Evolutionary conservation across 2,329 filamentous ascomycete genomes (phyloP), one percentile per base, ranked within the genome.

Genomic region (Penicillium paneum): DNA sequence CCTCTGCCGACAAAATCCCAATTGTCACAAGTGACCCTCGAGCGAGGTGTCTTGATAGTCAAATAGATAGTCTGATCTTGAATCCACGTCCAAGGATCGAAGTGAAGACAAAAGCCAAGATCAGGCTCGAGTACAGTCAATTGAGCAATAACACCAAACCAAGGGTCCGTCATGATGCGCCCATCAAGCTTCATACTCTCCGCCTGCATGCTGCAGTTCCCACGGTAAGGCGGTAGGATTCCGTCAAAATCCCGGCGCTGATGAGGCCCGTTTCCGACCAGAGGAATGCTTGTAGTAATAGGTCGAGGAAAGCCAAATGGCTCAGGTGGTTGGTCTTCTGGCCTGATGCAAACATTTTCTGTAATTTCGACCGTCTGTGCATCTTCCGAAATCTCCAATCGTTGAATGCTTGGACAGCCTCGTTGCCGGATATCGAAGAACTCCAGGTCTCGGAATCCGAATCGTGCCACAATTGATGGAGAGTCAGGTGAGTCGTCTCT

Each of bases 361-460:
- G 81, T 74, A 21, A 86, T 65, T 63, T 84, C 83, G 13, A 87
- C 68, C 58, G 72, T 67, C 13, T 68, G 58, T 12, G 71, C 66
- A 48, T 78, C 74, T 26, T 72, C 74, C 60, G 84, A 81, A 32
- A 87, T 71, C 6, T 74, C 74, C 4, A 87, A 64, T 35, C 72
- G 71, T 26, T 80, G 74, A 6, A 87, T 70, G 6, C 69, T 69
- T 1, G 83, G 83, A 3, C 72, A 75, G 12, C 77, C 72, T 13
- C 78, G 69, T 67, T 87, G 84, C 44, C 79, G 75, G 11, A 86
- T 69, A 13, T 74, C 76, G 59, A 81, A 79, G 63, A 79, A 79
- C 3, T 76, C 78, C 2, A 87, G 75, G 39, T 82, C 78, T 15
- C 70, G 67, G 67, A 79, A 82, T 1, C 72, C 73, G 62, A 85